A percentile compares a stretch with the other conserved stretches of the same genome.
phyloP scores from a whole-genome alignment of 148 eudicot species.

The Spergularia marina region DNA sequence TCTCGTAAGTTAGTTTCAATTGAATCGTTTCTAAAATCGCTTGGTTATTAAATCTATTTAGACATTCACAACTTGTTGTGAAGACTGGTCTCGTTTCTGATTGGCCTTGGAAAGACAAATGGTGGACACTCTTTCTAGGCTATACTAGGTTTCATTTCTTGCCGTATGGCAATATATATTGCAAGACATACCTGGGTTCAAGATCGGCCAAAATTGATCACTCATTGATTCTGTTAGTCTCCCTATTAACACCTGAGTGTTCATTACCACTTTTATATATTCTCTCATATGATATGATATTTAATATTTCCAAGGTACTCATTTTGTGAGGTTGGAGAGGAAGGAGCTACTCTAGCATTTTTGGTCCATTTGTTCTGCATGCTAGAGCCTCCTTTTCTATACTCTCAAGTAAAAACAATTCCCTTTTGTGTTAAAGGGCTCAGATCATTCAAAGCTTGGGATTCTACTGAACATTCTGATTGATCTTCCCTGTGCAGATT shows the following conservation, averaged over 20 bases:
- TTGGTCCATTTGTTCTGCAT: background rate
- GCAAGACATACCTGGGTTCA: too few relatives aligned
- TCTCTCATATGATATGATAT: background rate
- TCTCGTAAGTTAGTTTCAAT: background rate
- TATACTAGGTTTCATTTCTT: background rate
- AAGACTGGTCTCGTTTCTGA: background rate
- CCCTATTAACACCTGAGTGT: too few relatives aligned
- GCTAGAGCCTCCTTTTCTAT: background rate
- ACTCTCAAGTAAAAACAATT: background rate
- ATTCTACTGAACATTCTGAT: background rate
- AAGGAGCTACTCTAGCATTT: background rate
- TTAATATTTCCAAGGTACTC: background rate
- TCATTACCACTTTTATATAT: background rate
- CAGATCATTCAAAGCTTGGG: background rate
- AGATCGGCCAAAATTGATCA: too few relatives aligned
- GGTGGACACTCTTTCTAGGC: background rate
- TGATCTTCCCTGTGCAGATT: conserved; percentile 42
- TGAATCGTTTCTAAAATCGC: background rate
- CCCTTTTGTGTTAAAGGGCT: background rate
- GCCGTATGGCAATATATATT: too few relatives aligned
- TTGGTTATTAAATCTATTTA: background rate
- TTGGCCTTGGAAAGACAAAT: background rate
- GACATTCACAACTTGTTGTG: background rate
- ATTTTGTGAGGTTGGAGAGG: background rate
- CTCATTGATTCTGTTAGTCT: too few relatives aligned